These are phyloP conservation scores for Xylaria venustula DNA, from an alignment of 495 filamentous ascomycete species.

Conservation along the genomic window DNA sequence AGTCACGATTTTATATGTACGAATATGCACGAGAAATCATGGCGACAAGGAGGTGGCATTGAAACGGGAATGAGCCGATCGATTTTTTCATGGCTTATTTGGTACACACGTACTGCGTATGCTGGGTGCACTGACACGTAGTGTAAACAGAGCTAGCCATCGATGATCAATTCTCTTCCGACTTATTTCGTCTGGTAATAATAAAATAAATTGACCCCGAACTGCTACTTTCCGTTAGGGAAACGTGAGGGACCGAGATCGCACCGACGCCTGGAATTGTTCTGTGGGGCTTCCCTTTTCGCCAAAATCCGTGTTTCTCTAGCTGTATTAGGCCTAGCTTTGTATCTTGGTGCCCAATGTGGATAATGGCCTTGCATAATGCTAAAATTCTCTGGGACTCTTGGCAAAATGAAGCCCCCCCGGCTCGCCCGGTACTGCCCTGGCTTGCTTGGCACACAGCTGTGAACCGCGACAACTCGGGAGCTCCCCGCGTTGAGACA, in stretches of 20 bases:
- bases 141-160: not conserved
- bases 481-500: slow-evolving; percentile 7
- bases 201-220: not conserved
- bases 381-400: not conserved
- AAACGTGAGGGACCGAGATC: slow-evolving; percentile 8
- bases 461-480: not conserved
- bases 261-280: slow-evolving; percentile 8
- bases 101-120: not conserved
- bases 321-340: not conserved
- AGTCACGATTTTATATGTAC: slow-evolving; percentile 9
- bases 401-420: not conserved
- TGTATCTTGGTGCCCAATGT: slow-evolving; percentile 15
- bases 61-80: not conserved
- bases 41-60: not conserved
- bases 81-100: not conserved
- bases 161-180: not conserved
- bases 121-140: not conserved
- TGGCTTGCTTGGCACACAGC: not conserved
- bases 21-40: not conserved
- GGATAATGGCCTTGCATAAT: slow-evolving; percentile 4
- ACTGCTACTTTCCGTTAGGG: slow-evolving; percentile 3
- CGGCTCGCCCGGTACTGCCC: not conserved
- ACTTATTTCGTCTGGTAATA: slow-evolving; percentile 5
- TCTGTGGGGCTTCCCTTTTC: slow-evolving; percentile 11
- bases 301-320: not conserved